Conservation (phyloP, 176 grass and related monocot species). For the Oryza nivara region DNA sequence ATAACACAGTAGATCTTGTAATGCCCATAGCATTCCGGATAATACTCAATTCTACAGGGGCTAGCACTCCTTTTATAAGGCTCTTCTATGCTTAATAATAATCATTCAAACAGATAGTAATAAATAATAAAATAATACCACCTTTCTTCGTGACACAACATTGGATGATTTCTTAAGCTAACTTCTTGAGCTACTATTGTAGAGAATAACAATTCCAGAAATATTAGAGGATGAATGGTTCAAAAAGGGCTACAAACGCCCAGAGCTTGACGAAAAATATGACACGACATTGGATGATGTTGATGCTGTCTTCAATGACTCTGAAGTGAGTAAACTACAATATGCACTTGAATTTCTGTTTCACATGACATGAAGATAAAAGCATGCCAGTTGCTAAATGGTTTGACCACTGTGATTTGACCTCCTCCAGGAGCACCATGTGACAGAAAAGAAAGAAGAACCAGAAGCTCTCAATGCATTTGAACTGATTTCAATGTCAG, state of each 20-base stretch:
- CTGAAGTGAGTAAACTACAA: slow-evolving; percentile 66
- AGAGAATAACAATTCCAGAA: slow-evolving; percentile 91
- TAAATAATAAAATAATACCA: neutral
- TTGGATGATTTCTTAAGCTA: neutral
- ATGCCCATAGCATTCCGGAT: neutral
- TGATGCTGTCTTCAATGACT: slow-evolving; percentile 88
- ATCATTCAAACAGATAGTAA: neutral
- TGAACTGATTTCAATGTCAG: slow-evolving; percentile 91
- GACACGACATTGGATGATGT: slow-evolving; percentile 76
- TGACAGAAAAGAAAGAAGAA: slow-evolving; percentile 89
- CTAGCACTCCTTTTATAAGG: neutral
- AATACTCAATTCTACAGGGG: neutral
- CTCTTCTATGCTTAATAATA: neutral
- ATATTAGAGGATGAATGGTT: slow-evolving; percentile 97
- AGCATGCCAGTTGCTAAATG: neutral
- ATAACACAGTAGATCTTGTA: neutral
- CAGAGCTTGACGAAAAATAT: slow-evolving; percentile 81
- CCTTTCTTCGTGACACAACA: neutral
- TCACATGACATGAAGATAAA: neutral
- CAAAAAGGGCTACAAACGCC: slow-evolving; percentile 76
- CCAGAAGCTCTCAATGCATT: slow-evolving; percentile 92
- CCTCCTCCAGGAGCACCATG: slow-evolving; percentile 64
- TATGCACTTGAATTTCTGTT: slow-evolving; percentile 13
- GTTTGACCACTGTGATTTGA: slow-evolving; percentile 22
- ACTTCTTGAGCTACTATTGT: slow-evolving; percentile 19